Evolutionary conservation across 2,329 filamentous ascomycete species (phyloP).

Genomic region (Ampelomyces quisqualis): DNA sequence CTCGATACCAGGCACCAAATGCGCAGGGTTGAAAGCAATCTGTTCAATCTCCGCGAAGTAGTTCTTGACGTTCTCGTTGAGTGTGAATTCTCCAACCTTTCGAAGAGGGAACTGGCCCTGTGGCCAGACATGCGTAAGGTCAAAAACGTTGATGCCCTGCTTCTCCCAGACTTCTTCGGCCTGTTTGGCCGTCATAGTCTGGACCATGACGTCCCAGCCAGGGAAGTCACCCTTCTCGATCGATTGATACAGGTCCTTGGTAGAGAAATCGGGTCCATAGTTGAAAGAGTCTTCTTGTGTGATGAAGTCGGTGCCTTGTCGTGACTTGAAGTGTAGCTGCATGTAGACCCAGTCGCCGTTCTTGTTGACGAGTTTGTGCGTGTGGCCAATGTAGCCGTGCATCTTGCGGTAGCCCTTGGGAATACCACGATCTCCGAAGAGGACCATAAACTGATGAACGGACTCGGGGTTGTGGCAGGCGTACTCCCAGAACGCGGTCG

Average conservation of each 20-base stretch:
- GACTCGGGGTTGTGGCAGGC: conserved; percentile 57
- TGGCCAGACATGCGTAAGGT: conserved; percentile 58
- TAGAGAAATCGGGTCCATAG: conserved; percentile 55
- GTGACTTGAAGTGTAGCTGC: conserved; percentile 56
- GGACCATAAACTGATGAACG: conserved; percentile 56
- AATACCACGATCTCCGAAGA: conserved; percentile 58
- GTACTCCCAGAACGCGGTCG: conserved; percentile 68
- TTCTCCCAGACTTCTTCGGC: conserved; percentile 56
- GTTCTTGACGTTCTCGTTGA: conserved; percentile 60
- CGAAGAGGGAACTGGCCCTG: conserved; percentile 55
- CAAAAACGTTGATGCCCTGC: conserved; percentile 57
- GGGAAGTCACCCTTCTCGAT: conserved; percentile 57
- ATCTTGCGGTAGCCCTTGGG: conserved; percentile 58
- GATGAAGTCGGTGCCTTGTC: conserved; percentile 55
- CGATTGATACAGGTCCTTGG: conserved; percentile 55
- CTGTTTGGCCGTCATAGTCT: conserved; percentile 56
- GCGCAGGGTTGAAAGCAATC: conserved; percentile 66
- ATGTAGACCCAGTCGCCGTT: conserved; percentile 55
- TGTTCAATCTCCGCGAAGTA: conserved; percentile 70
- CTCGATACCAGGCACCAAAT: conserved; percentile 67
- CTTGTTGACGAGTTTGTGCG: conserved; percentile 56
- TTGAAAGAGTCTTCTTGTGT: conserved; percentile 54
- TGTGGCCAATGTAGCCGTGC: conserved; percentile 57
- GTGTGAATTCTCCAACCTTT: conserved; percentile 54
- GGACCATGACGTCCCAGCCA: conserved; percentile 53